phyloP scores from a whole-genome alignment of 2,329 filamentous ascomycete genomes.

The Cordyceps fumosorosea region DNA sequence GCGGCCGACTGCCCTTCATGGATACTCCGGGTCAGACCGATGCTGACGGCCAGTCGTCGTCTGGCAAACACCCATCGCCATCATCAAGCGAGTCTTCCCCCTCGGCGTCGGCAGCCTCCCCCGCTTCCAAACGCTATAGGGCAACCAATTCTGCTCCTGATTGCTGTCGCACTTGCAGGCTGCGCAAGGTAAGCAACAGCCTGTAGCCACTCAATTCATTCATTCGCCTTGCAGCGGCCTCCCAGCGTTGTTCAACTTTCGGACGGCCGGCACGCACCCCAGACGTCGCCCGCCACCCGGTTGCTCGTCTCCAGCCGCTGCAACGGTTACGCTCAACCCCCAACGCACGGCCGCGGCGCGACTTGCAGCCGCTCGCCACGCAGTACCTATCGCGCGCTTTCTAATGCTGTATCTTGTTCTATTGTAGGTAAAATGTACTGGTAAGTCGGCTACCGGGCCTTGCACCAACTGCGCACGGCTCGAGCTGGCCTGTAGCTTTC shows the following conservation, averaged over 20 bases:
- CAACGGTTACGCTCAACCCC: neutral
- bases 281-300: neutral
- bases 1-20: constrained; percentile 2
- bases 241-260: neutral
- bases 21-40: neutral
- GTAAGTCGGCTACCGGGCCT: constrained; percentile 28
- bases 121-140: constrained; percentile 27
- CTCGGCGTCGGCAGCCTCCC: constrained; percentile 15
- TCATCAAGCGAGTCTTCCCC: constrained; percentile 13
- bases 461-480: constrained; percentile 33
- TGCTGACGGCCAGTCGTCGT: neutral
- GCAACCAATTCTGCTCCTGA: constrained; percentile 22
- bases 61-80: constrained; percentile 4
- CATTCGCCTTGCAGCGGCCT: neutral
- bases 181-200: constrained; percentile 29
- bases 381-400: neutral
- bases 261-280: neutral
- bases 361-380: too few species aligned
- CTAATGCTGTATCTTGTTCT: neutral
- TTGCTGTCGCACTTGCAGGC: constrained; percentile 32
- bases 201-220: neutral
- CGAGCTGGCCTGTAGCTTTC: constrained; percentile 31
- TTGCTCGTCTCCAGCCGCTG: neutral
- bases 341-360: neutral
- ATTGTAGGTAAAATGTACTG: constrained; percentile 35